These are phyloP conservation scores for Lasiodiplodia citricola DNA, from an alignment of 2,329 filamentous ascomycete genomes.

Conservation along the genomic window DNA sequence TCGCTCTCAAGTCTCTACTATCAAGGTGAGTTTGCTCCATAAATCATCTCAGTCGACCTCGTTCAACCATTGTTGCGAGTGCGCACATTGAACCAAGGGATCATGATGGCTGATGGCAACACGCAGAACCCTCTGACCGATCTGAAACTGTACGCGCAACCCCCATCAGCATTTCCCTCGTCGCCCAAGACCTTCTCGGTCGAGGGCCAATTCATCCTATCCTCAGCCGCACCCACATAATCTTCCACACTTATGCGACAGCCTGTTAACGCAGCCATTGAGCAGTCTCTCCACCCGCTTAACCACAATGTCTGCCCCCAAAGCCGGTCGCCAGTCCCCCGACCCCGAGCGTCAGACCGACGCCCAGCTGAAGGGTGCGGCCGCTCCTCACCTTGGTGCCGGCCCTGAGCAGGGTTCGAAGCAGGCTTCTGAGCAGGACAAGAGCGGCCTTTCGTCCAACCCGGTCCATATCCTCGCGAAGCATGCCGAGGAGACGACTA, in stretches of 20 bases:
- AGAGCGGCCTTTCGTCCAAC: slow-evolving; percentile 63
- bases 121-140: slow-evolving; percentile 2
- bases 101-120: background rate
- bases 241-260: background rate
- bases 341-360: slow-evolving; percentile 71
- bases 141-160: slow-evolving; percentile 11
- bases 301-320: slow-evolving; percentile 67
- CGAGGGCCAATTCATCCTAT: background rate
- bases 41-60: background rate
- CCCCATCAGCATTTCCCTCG: background rate
- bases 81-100: background rate
- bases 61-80: too few species aligned
- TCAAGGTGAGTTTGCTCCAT: background rate
- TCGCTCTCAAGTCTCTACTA: background rate
- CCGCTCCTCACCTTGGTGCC: slow-evolving; percentile 60
- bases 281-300: slow-evolving; percentile 32
- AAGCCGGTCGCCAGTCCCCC: slow-evolving; percentile 77
- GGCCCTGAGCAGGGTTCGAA: slow-evolving; percentile 52
- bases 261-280: background rate
- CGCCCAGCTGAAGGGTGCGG: slow-evolving; percentile 65
- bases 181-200: background rate
- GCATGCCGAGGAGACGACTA: slow-evolving; percentile 64
- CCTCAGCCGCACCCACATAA: background rate
- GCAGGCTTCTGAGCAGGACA: slow-evolving; percentile 57
- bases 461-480: slow-evolving; percentile 69